phyloP scores from a whole-genome alignment of 345 rosid species.

The Heritiera littoralis region DNA sequence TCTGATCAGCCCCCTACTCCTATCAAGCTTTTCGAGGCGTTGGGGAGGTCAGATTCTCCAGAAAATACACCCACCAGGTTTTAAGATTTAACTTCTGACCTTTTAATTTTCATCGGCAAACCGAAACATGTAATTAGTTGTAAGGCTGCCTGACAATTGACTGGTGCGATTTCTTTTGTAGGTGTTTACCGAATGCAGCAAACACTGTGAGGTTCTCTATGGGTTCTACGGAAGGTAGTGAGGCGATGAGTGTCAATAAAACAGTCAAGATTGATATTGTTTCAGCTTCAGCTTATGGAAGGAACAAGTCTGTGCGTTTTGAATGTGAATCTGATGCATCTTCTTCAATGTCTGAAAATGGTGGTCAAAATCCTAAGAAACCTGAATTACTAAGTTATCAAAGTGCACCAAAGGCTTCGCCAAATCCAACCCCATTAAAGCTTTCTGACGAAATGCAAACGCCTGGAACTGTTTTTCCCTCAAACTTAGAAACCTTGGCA shows the following conservation, averaged over 20 bases:
- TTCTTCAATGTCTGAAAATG: slow-evolving; percentile 41
- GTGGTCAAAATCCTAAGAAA: slow-evolving; percentile 37
- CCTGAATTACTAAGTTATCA: slow-evolving; percentile 31
- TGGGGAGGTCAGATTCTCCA: slow-evolving; percentile 44
- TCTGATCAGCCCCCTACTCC: slow-evolving; percentile 41
- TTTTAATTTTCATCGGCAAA: neutral
- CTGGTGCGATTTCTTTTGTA: slow-evolving; percentile 26
- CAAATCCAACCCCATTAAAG: slow-evolving; percentile 70
- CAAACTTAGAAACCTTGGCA: slow-evolving; percentile 45
- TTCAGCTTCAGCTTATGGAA: slow-evolving; percentile 32
- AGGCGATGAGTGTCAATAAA: slow-evolving; percentile 34
- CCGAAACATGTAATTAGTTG: neutral
- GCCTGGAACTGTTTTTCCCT: slow-evolving; percentile 85
- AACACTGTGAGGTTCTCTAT: slow-evolving; percentile 33
- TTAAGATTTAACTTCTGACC: neutral
- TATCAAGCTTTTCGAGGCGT: slow-evolving; percentile 39
- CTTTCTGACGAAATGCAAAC: slow-evolving; percentile 95
- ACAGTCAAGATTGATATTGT: slow-evolving; percentile 25
- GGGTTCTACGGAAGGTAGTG: slow-evolving; percentile 42
- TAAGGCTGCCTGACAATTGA: slow-evolving; percentile 5
- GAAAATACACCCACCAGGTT: slow-evolving; percentile 74
- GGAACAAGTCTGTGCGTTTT: slow-evolving; percentile 60
- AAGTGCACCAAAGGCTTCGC: slow-evolving; percentile 42
- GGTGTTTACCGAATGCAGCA: slow-evolving; percentile 52
- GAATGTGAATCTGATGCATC: slow-evolving; percentile 47